Base-by-base conservation (phyloP, 2,329 filamentous ascomycete species). In the Aspergillus sp. region DNA sequence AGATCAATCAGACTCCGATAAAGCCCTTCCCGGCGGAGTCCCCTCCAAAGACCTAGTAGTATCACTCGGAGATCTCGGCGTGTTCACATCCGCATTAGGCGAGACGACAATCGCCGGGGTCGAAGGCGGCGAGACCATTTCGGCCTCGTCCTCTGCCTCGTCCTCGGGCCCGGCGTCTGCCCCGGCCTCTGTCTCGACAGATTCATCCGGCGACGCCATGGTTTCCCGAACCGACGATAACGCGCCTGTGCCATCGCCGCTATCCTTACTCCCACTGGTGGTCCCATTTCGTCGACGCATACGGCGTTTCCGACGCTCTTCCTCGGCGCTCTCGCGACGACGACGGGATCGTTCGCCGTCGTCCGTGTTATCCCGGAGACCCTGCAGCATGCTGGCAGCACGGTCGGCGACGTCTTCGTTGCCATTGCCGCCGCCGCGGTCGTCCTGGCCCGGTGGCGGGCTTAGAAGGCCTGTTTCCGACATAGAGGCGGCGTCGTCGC, bases 301-400 rank as follows among this genome's bases (percentile, higher is more conserved):
- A 57, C 88, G 73, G 38, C 87, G 72, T 52, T 79, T 73, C 48
- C 81, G 77, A 45, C 88, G 74, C 67, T 94, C 88, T 53, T 88
- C 85, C 56, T 93, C 87, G 1, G 87, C 86, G 51, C 81, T 88
- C 62, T 90, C 85, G 59, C 85, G 71, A 57, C 82, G 70, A 47
- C 81, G 77, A 46, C 88, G 73, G 47, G 88, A 73, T 8, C 74
- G 70, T 19, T 70, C 73, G 5, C 75, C 77, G 12, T 74, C 76
- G 26, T 78, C 75, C 3, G 58, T 60, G 38, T 80, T 80, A 38
- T 81, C 76, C 48, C 88, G 80, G 67, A 96, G 83, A 41, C 88
- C 88, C 61, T 94, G 86, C 29, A 97, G 73, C 64, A 96, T 73
- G 53, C 83, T 80, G 1, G 88, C 88, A 2, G 91, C 90, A 44